phyloP scores from a whole-genome alignment of 73 alveolate species.

The Halteria grandinella region DNA sequence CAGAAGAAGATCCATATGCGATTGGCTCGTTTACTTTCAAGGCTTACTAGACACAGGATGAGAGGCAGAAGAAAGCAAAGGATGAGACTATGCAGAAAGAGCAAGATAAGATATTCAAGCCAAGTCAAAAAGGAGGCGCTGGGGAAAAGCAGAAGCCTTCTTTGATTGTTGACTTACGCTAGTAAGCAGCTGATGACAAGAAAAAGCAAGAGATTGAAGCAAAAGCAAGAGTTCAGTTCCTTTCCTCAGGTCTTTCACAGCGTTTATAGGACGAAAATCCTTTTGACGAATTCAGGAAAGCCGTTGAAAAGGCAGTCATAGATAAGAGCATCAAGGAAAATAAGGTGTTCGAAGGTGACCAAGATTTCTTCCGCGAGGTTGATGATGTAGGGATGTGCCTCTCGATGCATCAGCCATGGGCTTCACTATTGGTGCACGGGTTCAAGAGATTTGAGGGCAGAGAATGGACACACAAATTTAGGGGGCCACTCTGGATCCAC shows the following conservation, averaged over 20 bases:
- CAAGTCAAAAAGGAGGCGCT: background rate
- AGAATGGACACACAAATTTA: constrained; percentile 75
- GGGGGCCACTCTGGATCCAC: constrained; percentile 88
- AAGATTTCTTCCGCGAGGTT: constrained; percentile 48
- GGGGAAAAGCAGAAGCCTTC: background rate
- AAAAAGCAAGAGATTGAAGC: constrained; percentile 15
- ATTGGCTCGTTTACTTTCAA: too few relatives aligned
- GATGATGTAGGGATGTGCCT: constrained; percentile 74
- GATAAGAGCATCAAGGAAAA: background rate
- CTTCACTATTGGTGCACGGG: constrained; percentile 72
- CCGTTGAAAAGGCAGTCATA: constrained; percentile 39
- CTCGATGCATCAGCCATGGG: constrained; percentile 88
- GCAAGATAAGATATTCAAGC: background rate
- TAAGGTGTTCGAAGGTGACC: constrained; percentile 33
- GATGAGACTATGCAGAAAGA: constrained; percentile 2
- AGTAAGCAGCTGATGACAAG: background rate
- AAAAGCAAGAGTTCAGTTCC: background rate
- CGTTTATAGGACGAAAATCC: constrained; percentile 77
- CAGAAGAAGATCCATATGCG: constrained; percentile 7
- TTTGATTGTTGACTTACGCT: background rate
- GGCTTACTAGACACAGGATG: background rate
- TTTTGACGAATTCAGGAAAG: constrained; percentile 64
- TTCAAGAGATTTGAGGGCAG: constrained; percentile 83
- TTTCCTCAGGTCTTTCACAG: background rate
- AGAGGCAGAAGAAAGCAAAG: background rate